Percentiles rank a stretch among this genome's conserved stretches.
These are phyloP conservation scores for Edaphochlamys debaryana DNA, from an alignment of 139 green algal species.

Conservation along the genomic window DNA sequence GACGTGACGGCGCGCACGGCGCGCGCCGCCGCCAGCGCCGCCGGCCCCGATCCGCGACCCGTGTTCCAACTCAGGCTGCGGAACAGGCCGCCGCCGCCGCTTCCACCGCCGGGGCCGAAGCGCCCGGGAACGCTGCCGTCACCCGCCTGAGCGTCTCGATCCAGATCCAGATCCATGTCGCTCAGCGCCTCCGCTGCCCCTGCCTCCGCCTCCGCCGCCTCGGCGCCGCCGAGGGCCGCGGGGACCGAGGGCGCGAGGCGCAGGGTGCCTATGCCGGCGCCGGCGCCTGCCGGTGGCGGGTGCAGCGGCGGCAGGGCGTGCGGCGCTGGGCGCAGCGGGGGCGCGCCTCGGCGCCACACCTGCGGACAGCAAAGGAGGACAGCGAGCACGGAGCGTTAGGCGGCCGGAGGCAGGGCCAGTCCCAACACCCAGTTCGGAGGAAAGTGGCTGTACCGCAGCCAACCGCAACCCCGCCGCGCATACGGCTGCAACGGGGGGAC, in stretches of 20 bases:
- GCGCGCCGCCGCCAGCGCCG: neutral
- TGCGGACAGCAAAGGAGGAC: neutral
- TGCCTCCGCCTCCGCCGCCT: neutral
- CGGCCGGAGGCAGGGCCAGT: neutral
- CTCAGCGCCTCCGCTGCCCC: too few relatives aligned
- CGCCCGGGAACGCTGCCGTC: neutral
- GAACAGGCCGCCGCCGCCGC: neutral
- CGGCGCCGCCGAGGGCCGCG: too few relatives aligned
- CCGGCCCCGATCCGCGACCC: too few relatives aligned
- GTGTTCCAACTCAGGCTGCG: neutral
- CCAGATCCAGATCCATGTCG: neutral
- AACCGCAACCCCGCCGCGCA: too few relatives aligned
- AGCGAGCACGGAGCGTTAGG: neutral
- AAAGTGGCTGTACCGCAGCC: neutral
- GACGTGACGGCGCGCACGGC: neutral
- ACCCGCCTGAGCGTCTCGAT: neutral
- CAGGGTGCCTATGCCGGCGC: neutral
- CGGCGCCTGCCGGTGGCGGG: neutral
- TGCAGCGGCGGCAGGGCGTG: neutral
- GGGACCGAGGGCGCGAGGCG: neutral
- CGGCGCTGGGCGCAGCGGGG: neutral
- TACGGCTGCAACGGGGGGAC: neutral
- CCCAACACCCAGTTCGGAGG: neutral
- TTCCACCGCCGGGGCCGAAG: neutral
- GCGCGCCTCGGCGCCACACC: constrained; percentile 1